phyloP scores from a whole-genome alignment of 208 protist genomes.

The Leishmania aethiopica region DNA sequence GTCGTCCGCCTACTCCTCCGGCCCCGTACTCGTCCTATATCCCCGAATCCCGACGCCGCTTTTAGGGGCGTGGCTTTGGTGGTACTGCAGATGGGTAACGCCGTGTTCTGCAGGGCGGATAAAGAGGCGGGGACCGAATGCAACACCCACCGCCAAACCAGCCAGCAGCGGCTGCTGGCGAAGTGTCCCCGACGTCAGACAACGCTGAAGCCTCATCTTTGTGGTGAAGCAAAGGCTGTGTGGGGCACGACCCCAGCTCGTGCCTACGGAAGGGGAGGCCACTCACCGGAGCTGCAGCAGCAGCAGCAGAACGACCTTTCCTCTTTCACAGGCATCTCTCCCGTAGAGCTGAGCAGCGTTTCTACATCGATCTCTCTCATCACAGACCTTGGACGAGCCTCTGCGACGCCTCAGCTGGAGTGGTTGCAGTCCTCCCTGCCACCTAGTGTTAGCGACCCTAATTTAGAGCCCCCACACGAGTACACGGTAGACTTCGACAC shows the following conservation, averaged over 20 bases:
- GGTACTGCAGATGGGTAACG: slow-evolving; percentile 11
- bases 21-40: neutral
- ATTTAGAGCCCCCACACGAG: neutral
- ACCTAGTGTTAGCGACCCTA: neutral
- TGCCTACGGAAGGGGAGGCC: neutral
- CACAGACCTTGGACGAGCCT: neutral
- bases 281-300: neutral
- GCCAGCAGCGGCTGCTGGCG: neutral
- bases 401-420: slow-evolving; percentile 1
- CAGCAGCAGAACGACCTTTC: neutral
- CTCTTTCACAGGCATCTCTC: too few relatives aligned
- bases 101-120: neutral
- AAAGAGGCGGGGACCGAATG: neutral
- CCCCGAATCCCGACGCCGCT: neutral
- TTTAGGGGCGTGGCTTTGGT: neutral
- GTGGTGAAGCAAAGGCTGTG: neutral
- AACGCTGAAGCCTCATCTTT: neutral
- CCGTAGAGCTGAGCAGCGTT: neutral
- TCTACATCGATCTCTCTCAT: neutral
- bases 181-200: neutral
- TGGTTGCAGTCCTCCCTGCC: neutral
- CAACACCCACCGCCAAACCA: neutral
- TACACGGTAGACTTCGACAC: neutral
- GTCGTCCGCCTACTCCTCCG: neutral
- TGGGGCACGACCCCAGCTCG: neutral